These are phyloP conservation scores for Aspergillus pseudotamarii DNA, from an alignment of 2,329 filamentous ascomycete genomes.

Conservation along the genomic window DNA sequence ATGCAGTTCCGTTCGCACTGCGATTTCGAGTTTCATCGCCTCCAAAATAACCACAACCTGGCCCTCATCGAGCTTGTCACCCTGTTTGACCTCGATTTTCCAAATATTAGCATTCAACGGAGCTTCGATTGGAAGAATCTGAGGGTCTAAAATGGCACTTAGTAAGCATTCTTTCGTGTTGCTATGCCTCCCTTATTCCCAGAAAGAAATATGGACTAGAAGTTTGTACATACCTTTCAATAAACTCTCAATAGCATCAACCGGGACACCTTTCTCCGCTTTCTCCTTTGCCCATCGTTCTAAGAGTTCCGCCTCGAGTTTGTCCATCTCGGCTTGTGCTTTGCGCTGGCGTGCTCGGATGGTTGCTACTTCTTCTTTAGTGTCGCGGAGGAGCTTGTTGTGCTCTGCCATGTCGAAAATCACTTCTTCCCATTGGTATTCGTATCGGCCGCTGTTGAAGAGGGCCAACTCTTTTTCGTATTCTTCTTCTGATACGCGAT, in stretches of 20 bases:
- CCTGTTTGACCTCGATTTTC: slow-evolving; percentile 52
- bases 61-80: slow-evolving; percentile 46
- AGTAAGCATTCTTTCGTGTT: background rate
- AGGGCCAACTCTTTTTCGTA: slow-evolving; percentile 52
- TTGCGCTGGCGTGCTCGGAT: slow-evolving; percentile 51
- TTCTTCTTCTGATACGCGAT: slow-evolving; percentile 56
- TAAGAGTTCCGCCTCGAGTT: slow-evolving; percentile 39
- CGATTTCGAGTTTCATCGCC: slow-evolving; percentile 62
- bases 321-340: slow-evolving; percentile 51
- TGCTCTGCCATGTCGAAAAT: slow-evolving; percentile 61
- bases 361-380: slow-evolving; percentile 50
- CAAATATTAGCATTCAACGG: slow-evolving; percentile 57
- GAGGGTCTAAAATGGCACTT: slow-evolving; percentile 32
- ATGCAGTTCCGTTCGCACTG: slow-evolving; percentile 38
- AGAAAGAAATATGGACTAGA: background rate
- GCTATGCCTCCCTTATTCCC: background rate
- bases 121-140: slow-evolving; percentile 43
- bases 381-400: slow-evolving; percentile 52
- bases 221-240: slow-evolving; percentile 43
- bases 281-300: slow-evolving; percentile 45
- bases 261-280: slow-evolving; percentile 53
- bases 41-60: slow-evolving; percentile 54
- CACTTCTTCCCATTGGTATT: slow-evolving; percentile 53
- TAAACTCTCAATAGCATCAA: slow-evolving; percentile 53
- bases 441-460: slow-evolving; percentile 55